Evolutionary conservation across 2,329 filamentous ascomycete genomes (phyloP), one percentile per base, ranked within the genome.

Genomic region (Ceratocystiopsis brevicomis): DNA sequence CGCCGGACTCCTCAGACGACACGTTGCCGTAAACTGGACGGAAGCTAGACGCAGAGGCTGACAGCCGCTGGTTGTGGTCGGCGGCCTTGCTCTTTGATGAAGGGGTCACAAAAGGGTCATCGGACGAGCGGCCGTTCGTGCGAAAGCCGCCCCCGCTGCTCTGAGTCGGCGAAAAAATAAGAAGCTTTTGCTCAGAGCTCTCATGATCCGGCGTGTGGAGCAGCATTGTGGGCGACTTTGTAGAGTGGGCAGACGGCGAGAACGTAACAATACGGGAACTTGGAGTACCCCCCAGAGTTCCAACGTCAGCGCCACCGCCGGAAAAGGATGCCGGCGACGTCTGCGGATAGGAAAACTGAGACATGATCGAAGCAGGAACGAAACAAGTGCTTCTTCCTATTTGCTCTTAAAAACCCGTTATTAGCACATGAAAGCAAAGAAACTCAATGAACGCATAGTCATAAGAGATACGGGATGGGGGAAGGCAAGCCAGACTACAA

Each of bases 191-290:
- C 12, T 60, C 58, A n/a, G 57, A 52, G 17, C 54, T 45, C 32
- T 51, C 52, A 13, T 55, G 46, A 37, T 50, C 53, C 36, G 63
- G 51, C 10, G 55, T 51, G 25, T 60, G 59, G 15, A 59, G 49
- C 16, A 56, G 50, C 46, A 60, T 61, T 15, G 58, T 57, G 13
- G 42, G 34, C 17, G 66, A 64, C 49, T 65, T 67, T 35, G 60
- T 57, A 14, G 66, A 65, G 42, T 58, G 57, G 37, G 73, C 71
- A 15, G 73, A 69, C 0, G 76, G 75, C 4, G 76, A 81, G 53
- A 80, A 79, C 6, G 69, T 61, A 6, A 76, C 77, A 37, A 78
- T 50, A 41, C 68, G 70, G 9, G 76, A 79, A 46, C 78, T 74
- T 0, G 78, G 77, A 6, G 78, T 81, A 15, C 68, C 70, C 50